Evolutionary conservation across 169 alveolate genomes (phyloP), one percentile per base, ranked within the genome.

Genomic region (Neospora caninum): DNA sequence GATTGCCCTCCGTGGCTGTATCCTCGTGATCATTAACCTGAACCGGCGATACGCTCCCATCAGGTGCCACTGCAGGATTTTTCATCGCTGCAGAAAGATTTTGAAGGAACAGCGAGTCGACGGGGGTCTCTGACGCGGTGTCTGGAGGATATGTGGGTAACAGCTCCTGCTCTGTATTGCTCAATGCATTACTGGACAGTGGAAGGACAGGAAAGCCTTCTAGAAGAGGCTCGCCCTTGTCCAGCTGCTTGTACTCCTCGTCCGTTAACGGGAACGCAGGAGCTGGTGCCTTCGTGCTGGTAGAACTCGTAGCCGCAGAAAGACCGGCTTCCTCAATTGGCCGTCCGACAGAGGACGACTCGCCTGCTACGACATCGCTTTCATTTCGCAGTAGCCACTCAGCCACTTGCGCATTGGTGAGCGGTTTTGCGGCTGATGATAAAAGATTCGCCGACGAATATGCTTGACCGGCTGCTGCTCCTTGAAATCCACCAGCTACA

Each of bases 171-270:
- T 7, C 64, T n/a, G 78, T 64, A 20, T 25, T 64, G 78, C 31
- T 29, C 36, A 29, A 29, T 27, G 36, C 29, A 29, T 64, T 29
- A 18, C 34, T 29, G 34, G 78, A 64, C 9, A 27, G 78, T 25
- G 78, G 25, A 64, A 82, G 69, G 22, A 31, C 67, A 43, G 89
- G 89, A 43, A 82, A 82, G 18, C 89, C 89, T 41, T 82, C 89
- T 0, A 82, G 67, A 13, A 41, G 31, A 16, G 89, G 67, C 31
- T 82, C 67, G 25, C 69, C 67, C 20, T n/a, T 42, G 36, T 82
- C 67, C 89, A 82, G 64, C 39, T 39, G 31, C 67, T 82, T 0
- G 67, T 82, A 82, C 39, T 82, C 41, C 20, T 39, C 70, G 36
- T 82, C 89, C 67, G 89, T 41, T 41, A 82, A 31, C 25, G 89